Evolutionary conservation across 352 stramenopile genomes (phyloP), one percentile per base, ranked within the genome.

Genomic region (Phytophthora litchii): DNA sequence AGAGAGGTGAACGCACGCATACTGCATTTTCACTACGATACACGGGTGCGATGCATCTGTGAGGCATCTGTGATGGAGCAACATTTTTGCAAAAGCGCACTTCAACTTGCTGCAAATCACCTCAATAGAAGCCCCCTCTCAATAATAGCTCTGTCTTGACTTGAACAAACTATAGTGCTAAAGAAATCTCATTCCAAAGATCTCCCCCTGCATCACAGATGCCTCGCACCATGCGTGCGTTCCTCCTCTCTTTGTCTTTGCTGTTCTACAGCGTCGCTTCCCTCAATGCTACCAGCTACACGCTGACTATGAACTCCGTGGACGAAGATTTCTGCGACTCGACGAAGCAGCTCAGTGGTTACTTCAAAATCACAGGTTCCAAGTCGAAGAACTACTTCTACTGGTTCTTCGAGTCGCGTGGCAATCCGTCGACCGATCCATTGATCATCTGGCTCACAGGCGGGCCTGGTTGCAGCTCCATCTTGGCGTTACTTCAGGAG

Each of bases 371-470:
- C 64, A 59, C 74, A 16, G 78, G 80, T 20, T 88, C 76, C 60
- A 83, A 88, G 70, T 85, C 72, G 38, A 98, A 98, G 75, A 89
- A 98, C 69, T 96, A 98, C 63, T 99, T 99, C 60, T 98, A 97
- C 76, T 98, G 94, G 92, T 97, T 98, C 73, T 98, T 98, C 63
- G 94, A 98, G 74, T 95, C 86, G 21, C 83, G 89, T 35, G 75
- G 80, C 6, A 58, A 75, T 42, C 90, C 93, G 0, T 60, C 68
- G n/a, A 95, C 57, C 10, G 95, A 97, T 63, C 97, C 97, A 0
- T 67, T 99, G 31, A 79, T 99, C 40, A 85, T 99, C 14, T 99
- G 97, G 97, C 84, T 99, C 51, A 99, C 91, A n/a, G 97, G 96
- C 16, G 96, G 96, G 0, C 96, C 96, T 0, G 96, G 96, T 5